Conservation (phyloP, 2,329 filamentous ascomycete species). For the Endoconidiophora polonica region DNA sequence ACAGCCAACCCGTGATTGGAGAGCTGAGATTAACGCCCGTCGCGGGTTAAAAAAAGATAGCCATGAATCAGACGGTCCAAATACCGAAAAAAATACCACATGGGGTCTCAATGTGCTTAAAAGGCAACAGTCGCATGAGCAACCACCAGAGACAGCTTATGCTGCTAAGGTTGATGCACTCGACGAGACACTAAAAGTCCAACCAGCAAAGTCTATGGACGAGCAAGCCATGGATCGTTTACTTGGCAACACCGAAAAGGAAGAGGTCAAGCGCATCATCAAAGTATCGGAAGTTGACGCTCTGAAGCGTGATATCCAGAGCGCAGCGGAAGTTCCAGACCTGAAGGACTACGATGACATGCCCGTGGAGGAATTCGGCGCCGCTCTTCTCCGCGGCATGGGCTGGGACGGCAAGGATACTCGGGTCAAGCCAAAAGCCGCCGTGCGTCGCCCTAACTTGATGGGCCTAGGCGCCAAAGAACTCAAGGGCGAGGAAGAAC, state of each 20-base stretch:
- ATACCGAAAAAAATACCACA: slow-evolving; percentile 36
- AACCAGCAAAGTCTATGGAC: slow-evolving; percentile 20
- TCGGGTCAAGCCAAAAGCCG: slow-evolving; percentile 38
- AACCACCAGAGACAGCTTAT: neutral
- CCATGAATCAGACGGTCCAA: slow-evolving; percentile 18
- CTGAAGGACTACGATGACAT: slow-evolving; percentile 75
- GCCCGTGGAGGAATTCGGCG: slow-evolving; percentile 88
- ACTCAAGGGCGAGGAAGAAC: slow-evolving; percentile 51
- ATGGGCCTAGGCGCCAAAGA: slow-evolving; percentile 82
- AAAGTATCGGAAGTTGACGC: slow-evolving; percentile 45
- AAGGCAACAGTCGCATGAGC: neutral
- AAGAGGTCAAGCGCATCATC: slow-evolving; percentile 34
- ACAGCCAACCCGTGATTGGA: slow-evolving; percentile 10
- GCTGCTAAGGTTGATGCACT: neutral
- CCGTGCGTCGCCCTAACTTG: slow-evolving; percentile 59
- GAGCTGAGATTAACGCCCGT: slow-evolving; percentile 11
- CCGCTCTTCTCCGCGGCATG: slow-evolving; percentile 79
- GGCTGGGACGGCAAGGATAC: slow-evolving; percentile 67
- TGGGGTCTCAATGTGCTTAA: slow-evolving; percentile 27
- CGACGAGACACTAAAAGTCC: neutral
- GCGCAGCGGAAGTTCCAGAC: slow-evolving; percentile 58
- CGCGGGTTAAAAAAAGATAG: neutral
- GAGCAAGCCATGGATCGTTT: slow-evolving; percentile 50
- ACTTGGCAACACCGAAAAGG: slow-evolving; percentile 31
- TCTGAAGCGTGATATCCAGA: slow-evolving; percentile 51